phyloP scores from a whole-genome alignment of 176 grass and related monocot species.

The Ananas comosus region DNA sequence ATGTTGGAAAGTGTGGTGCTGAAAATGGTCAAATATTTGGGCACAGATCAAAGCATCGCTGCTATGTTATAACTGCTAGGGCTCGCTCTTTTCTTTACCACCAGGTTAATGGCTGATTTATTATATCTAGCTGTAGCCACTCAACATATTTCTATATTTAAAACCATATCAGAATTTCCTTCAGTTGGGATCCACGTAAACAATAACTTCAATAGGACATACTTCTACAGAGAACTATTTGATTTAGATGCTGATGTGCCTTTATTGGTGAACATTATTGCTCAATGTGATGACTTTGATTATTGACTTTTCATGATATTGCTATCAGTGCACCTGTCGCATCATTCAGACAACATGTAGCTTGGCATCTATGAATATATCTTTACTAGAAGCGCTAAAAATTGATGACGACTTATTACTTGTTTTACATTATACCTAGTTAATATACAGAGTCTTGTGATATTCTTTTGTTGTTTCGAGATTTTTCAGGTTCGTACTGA shows the following conservation, averaged over 20 bases:
- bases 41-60: constrained; percentile 52
- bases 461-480: neutral
- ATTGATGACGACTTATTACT: neutral
- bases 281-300: too few relatives aligned
- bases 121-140: too few relatives aligned
- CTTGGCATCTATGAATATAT: neutral
- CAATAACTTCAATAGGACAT: too few relatives aligned
- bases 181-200: too few relatives aligned
- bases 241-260: too few relatives aligned
- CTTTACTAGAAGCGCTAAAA: too few relatives aligned
- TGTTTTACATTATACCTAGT: neutral
- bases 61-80: constrained; percentile 87
- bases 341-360: neutral
- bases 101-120: constrained; percentile 39
- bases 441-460: neutral
- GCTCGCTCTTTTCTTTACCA: constrained; percentile 92
- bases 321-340: neutral
- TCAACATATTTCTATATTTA: too few relatives aligned
- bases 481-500: constrained; percentile 12
- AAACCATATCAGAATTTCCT: too few relatives aligned
- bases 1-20: constrained; percentile 23
- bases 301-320: too few relatives aligned
- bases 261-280: too few relatives aligned
- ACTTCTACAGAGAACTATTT: too few relatives aligned
- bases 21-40: constrained; percentile 46